Evolutionary conservation across 805 yeast genomes (phyloP).

Genomic region (Schizosaccharomyces osmophilus): DNA sequence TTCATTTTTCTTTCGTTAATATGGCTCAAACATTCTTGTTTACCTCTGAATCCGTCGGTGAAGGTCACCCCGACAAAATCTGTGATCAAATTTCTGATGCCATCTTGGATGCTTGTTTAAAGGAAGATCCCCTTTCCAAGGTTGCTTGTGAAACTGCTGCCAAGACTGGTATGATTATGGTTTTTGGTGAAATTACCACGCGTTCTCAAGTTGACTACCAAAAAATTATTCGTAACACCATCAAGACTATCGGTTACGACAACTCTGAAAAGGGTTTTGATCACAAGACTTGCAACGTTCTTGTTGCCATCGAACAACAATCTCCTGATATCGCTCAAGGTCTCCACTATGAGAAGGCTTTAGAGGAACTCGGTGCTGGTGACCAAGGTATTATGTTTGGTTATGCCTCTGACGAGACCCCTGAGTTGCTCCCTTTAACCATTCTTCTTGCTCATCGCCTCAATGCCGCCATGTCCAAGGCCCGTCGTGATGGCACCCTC

Average conservation of each 20-base stretch:
- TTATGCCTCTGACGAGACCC: constrained; percentile 96
- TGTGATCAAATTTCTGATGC: constrained; percentile 99
- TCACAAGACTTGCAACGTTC: constrained; percentile 95
- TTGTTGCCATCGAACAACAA: constrained; percentile 98
- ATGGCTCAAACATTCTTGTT: constrained; percentile 26
- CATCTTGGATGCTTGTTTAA: constrained; percentile 87
- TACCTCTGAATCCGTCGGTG: constrained; percentile 49
- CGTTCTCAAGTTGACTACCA: constrained; percentile 87
- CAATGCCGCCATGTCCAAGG: constrained; percentile 87
- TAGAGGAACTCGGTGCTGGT: constrained; percentile 98
- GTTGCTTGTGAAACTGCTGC: constrained; percentile 99
- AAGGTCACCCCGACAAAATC: constrained; percentile 34
- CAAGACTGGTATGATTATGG: constrained; percentile 98
- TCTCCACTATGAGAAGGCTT: constrained; percentile 79
- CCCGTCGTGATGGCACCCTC: constrained; percentile 86
- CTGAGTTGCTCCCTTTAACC: constrained; percentile 89
- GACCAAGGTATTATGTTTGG: constrained; percentile 99
- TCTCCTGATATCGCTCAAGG: constrained; percentile 98
- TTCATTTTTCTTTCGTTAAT: too few species aligned
- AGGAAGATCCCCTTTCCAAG: constrained; percentile 88
- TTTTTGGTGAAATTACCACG: constrained; percentile 97
- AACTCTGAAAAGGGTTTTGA: constrained; percentile 89
- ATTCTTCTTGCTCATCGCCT: constrained; percentile 82
- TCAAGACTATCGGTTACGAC: constrained; percentile 96
- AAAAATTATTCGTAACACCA: constrained; percentile 91